Base-by-base conservation (phyloP, 768 basidiomycete genomes). In the Cystofilobasidium bisporidii region DNA sequence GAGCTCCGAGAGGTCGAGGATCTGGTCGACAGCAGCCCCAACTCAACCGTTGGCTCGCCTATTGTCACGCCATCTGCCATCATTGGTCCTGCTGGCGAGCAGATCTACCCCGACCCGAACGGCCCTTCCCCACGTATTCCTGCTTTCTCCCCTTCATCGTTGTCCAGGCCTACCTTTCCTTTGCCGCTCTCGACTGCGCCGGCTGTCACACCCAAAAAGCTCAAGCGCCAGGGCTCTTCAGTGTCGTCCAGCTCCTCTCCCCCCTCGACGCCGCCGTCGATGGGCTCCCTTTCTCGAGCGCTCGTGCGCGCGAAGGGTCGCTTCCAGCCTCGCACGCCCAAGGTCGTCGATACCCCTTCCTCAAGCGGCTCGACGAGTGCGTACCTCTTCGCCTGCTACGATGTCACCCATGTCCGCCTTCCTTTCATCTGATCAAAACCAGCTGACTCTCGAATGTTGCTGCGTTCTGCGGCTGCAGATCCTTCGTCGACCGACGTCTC, bases 1-100 rank as follows among this genome's bases (percentile, higher is more conserved):
- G 65, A 66, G 33, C 45, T 43, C 6, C 43, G 45, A 18, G 48
- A 61, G 30, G 57, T 61, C 4, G 58, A 66, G 36, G 58, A 50
- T 15, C 12, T 58, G 36, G 15, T 56, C 53, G 36, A 38, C 45
- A 48, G 33, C 32, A 36, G 53, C 9, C 38, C 38, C 12, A 43
- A 0, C 6, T 32, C 62, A 3, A n/a, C 36, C 6, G 6, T 18
- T 55, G 63, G 55, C 2, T 30, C 57, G 15, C 30, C 59, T 53
- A n/a, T n/a, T n/a, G 18, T 56, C 53, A 56, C 53, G 4, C 53
- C 53, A 3, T 56, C 53, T 11, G 28, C 53, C 30, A 56, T 56
- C 53, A 14, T 32, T 17, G 53, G 53, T 18, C 53, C 53, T 8
- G 53, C 53, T 2, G 53, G 53, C 26, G 53, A 56, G 30, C 53